phyloP scores from a whole-genome alignment of 495 filamentous ascomycete genomes.

The Penicillium manginii region DNA sequence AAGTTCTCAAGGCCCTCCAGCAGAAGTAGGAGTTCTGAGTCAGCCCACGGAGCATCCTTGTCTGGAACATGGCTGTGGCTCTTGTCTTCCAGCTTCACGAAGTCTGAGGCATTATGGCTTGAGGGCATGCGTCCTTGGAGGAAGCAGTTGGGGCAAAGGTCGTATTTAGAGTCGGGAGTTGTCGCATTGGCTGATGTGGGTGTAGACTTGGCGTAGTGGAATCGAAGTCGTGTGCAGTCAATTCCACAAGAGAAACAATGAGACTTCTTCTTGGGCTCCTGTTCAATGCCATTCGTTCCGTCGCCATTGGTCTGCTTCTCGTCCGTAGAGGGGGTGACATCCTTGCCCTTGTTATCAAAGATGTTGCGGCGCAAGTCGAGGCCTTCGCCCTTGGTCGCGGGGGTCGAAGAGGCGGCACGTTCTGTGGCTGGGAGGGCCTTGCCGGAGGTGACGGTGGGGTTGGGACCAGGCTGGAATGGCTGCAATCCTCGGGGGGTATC shows the following conservation, averaged over 20 bases:
- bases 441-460: conserved; percentile 71
- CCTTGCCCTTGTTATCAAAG: conserved; percentile 91
- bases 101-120: conserved; percentile 72
- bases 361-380: conserved; percentile 92
- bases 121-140: conserved; percentile 76
- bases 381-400: conserved; percentile 78
- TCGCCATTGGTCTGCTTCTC: conserved; percentile 80
- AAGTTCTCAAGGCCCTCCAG: conserved; percentile 88
- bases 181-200: conserved; percentile 59
- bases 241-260: conserved; percentile 90
- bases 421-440: conserved; percentile 73
- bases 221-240: conserved; percentile 90
- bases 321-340: conserved; percentile 62
- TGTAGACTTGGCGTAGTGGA: conserved; percentile 74
- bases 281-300: conserved; percentile 63
- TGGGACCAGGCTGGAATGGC: conserved; percentile 86
- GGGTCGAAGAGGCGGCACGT: conserved; percentile 70
- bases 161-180: conserved; percentile 68
- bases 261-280: conserved; percentile 68
- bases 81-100: conserved; percentile 86
- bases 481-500: conserved; percentile 95
- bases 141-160: conserved; percentile 89
- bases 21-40: conserved; percentile 81
- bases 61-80: conserved; percentile 73
- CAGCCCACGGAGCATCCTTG: conserved; percentile 84